Conservation (phyloP, 2,329 filamentous ascomycete species). For the Claviceps sp. region DNA sequence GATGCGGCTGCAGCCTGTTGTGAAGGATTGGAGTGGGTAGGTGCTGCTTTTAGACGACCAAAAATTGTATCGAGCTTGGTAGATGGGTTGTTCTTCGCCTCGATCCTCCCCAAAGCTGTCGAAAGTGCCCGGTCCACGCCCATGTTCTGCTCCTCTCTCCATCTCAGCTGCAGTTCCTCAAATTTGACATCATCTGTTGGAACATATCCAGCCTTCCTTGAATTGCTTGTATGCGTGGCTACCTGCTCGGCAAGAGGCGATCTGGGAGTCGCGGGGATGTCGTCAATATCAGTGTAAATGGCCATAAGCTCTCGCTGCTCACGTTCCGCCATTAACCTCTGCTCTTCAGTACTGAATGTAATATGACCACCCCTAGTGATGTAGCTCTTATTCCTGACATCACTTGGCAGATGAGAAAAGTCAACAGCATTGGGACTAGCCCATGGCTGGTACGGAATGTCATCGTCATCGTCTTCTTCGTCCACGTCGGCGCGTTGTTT, state of each 20-base stretch:
- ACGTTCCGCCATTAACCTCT: constrained; percentile 40
- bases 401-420: constrained; percentile 32
- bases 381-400: constrained; percentile 34
- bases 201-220: constrained; percentile 23
- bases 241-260: constrained; percentile 31
- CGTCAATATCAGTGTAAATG: constrained; percentile 39
- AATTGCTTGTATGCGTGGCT: constrained; percentile 9
- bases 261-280: constrained; percentile 44
- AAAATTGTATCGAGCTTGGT: constrained; percentile 28
- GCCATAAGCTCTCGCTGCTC: constrained; percentile 48
- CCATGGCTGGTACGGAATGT: constrained; percentile 40
- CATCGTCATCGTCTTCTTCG: constrained; percentile 46
- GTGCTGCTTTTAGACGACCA: constrained; percentile 18
- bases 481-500: constrained; percentile 37
- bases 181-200: constrained; percentile 27
- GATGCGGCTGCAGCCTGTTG: constrained; percentile 6
- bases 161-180: constrained; percentile 36
- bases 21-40: neutral
- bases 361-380: constrained; percentile 40
- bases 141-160: constrained; percentile 31
- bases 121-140: constrained; percentile 29
- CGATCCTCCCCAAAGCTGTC: constrained; percentile 30
- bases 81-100: constrained; percentile 22
- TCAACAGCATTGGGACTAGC: constrained; percentile 32
- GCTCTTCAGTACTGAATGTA: constrained; percentile 39